Conservation (phyloP, 768 basidiomycete genomes). For the Astraeus odoratus region DNA sequence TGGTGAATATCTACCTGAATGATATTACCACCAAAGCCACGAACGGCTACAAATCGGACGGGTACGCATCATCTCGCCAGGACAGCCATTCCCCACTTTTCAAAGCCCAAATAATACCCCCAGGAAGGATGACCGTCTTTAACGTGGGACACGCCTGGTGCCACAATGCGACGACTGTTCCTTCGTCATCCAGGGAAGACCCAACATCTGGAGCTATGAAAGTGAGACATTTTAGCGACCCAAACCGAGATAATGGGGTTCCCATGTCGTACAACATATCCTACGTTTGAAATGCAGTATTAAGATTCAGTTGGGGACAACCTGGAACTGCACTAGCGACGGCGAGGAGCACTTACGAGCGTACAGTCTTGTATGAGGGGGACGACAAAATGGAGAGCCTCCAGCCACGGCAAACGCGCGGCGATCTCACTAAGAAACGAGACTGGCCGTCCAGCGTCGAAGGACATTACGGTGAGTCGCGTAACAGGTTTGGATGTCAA, state of each 20-base stretch:
- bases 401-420: slow-evolving; percentile 39
- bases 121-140: slow-evolving; percentile 56
- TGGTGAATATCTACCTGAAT: neutral
- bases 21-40: neutral
- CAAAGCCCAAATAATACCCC: slow-evolving; percentile 55
- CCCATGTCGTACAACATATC: slow-evolving; percentile 37
- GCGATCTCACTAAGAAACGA: slow-evolving; percentile 43
- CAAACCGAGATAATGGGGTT: slow-evolving; percentile 36
- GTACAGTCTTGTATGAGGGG: slow-evolving; percentile 40
- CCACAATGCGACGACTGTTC: slow-evolving; percentile 48
- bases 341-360: slow-evolving; percentile 30
- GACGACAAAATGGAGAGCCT: slow-evolving; percentile 57
- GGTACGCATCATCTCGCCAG: slow-evolving; percentile 12
- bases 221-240: slow-evolving; percentile 43
- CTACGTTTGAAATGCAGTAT: slow-evolving; percentile 25
- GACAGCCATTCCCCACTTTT: slow-evolving; percentile 19
- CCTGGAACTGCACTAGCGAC: too few species aligned
- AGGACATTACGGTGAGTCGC: slow-evolving; percentile 52
- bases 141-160: slow-evolving; percentile 52
- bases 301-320: too few species aligned
- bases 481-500: slow-evolving; percentile 33
- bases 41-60: neutral
- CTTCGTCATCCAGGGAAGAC: slow-evolving; percentile 33
- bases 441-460: slow-evolving; percentile 41
- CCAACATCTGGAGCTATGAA: slow-evolving; percentile 43